Base-by-base conservation (phyloP, 345 rosid genomes). In the Ailanthus altissimus region DNA sequence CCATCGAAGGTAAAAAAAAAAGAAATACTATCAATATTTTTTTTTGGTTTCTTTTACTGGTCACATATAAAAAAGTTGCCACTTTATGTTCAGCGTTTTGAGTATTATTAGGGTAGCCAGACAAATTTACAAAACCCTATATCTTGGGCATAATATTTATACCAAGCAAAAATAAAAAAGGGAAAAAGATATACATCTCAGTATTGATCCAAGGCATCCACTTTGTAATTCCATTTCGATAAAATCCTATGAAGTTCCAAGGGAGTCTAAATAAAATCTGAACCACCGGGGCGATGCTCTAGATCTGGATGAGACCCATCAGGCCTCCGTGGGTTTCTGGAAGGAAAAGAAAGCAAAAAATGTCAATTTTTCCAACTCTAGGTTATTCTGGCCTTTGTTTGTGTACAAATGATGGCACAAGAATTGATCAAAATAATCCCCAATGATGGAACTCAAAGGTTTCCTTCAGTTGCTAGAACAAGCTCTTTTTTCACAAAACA, bases 271-370 rank as follows among this genome's bases (percentile, higher is more conserved):
- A 94, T 94, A 70, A 83, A 90, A 79, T 87, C 97, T 0, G 90
- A 79, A 72, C 83, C 91, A 56, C 74, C 78, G 8, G 87, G 84
- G 15, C 89, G 89, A 16, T 86, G 94, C 81, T 89, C 84, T 18
- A 94, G 89, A 76, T 91, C 98, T 4, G 97, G 98, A 84, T 94
- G 97, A 70, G 81, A 81, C 38, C 89, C 86, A 2, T 91, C 88
- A 2, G 84, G 89, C 63, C 94, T 67, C 61, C 84, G 64, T 3
- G 88, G 90, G 67, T 80, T 76, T 82, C 98, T 94, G 83, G 78
- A 74, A 46, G 50, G 13, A 50, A 58, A 46, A 3, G 38, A 73
- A 28, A 68, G 73, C 49, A 43, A 51, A 50, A 53, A 70, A n/a
- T 56, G 66, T 80, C 72, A 70, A 50, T 45, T 71, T 3, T 73